Base-by-base conservation (phyloP, 768 basidiomycete genomes). In the Psilocybe sp. region DNA sequence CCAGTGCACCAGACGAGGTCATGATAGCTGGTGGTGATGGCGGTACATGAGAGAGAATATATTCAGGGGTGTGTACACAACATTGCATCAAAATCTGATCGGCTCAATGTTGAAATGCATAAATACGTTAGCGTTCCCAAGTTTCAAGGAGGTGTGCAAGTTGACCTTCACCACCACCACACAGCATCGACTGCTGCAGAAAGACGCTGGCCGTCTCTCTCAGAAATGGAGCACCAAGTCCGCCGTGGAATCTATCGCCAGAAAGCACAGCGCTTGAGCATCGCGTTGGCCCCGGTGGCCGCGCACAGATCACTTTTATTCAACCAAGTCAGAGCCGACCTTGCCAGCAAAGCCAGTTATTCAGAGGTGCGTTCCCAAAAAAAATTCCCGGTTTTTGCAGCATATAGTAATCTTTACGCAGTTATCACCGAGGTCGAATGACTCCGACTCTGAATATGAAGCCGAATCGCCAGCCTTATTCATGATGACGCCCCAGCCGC, bases 231-330 rank as follows among this genome's bases (percentile, higher is more conserved):
- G 51, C 34, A 52, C 43, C 59, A 57, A 52, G 61, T 54, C 47
- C 55, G 55, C 38, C 54, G 59, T 36, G 60, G 64, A 20, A 65
- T 65, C 28, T 49, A 58, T 49, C 56, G 64, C 19, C 59, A 59
- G 11, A 63, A 63, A 40, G 64, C 64, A 19, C 56, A 65, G 52
- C 57, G 58, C 34, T 48, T 65, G 46, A 64, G 58, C 51, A 51
- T 65, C 20, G 59, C 61, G 18, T 53, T 64, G 12, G 55, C 53
- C 37, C 64, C 62, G 40, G 56, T 62, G 46, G 62, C 62, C 49
- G 58, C 56, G 34, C 62, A 60, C 47, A 55, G 62, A 28, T 59
- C 59, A 33, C 54, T 65, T 32, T 49, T 65, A 39, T 65, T 64
- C 46, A 28, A 28, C 23, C 57, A 62, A 18, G 54, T 65, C 19